Percentiles rank a stretch among this genome's conserved stretches.
phyloP scores from a whole-genome alignment of 495 filamentous ascomycete genomes.

The Aspergillus mulundensis region DNA sequence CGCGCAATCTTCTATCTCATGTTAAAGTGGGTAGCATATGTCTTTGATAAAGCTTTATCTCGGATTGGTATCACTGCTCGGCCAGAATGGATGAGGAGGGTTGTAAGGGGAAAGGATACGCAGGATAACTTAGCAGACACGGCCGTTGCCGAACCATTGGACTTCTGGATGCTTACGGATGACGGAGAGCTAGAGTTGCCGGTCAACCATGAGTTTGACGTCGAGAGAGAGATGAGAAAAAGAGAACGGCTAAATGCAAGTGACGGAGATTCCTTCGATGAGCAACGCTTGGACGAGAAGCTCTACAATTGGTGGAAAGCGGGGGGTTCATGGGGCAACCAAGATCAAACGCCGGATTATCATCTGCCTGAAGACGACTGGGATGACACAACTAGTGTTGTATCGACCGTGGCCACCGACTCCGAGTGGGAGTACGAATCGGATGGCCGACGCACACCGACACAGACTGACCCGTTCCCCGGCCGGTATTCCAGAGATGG shows the following conservation, averaged over 20 bases:
- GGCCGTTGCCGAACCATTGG: slow-evolving; percentile 25
- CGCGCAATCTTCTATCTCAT: slow-evolving; percentile 66
- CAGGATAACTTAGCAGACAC: slow-evolving; percentile 14
- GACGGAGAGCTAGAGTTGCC: slow-evolving; percentile 56
- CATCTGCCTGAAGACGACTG: slow-evolving; percentile 48
- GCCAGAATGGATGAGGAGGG: slow-evolving; percentile 57
- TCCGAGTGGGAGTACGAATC: slow-evolving; percentile 56
- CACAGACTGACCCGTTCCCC: slow-evolving; percentile 47
- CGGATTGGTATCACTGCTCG: slow-evolving; percentile 58
- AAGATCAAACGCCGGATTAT: slow-evolving; percentile 74
- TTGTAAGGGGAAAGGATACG: slow-evolving; percentile 20
- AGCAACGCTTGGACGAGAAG: slow-evolving; percentile 64
- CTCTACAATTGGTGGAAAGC: slow-evolving; percentile 77
- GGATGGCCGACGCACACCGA: slow-evolving; percentile 73
- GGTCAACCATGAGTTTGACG: slow-evolving; percentile 61
- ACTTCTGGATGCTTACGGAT: slow-evolving; percentile 59
- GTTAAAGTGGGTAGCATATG: slow-evolving; percentile 52
- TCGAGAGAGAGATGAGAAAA: slow-evolving; percentile 68
- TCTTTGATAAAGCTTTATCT: slow-evolving; percentile 50
- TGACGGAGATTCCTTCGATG: slow-evolving; percentile 41
- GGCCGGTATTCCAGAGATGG: slow-evolving; percentile 46
- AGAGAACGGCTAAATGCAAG: slow-evolving; percentile 38
- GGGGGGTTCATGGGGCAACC: slow-evolving; percentile 77
- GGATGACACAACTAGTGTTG: slow-evolving; percentile 74
- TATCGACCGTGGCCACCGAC: slow-evolving; percentile 56